Evolutionary conservation across 768 basidiomycete genomes (phyloP).

Genomic region (Termitomyces sp.): DNA sequence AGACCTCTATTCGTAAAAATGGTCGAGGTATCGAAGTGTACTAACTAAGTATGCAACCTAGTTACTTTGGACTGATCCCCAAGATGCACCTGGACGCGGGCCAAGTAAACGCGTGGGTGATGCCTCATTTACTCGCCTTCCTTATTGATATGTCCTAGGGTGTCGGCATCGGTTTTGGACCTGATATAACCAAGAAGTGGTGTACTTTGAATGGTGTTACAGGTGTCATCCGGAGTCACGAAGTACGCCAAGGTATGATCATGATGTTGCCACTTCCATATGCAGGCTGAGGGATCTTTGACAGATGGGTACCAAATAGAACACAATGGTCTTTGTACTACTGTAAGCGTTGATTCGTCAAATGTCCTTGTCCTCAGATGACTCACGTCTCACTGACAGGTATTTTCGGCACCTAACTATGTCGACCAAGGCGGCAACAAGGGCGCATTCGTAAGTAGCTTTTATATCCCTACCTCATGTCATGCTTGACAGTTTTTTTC

Average conservation of each 20-base stretch:
- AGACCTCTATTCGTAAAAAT: constrained; percentile 3
- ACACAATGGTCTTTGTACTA: constrained; percentile 91
- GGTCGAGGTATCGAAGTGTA: neutral
- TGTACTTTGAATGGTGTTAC: constrained; percentile 82
- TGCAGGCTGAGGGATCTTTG: constrained; percentile 1
- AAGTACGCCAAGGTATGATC: constrained; percentile 80
- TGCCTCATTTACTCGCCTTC: constrained; percentile 1
- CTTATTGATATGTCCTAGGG: constrained; percentile 45
- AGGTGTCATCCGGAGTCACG: constrained; percentile 90
- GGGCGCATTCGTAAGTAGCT: constrained; percentile 73
- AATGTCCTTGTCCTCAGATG: constrained; percentile 6
- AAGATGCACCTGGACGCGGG: constrained; percentile 80
- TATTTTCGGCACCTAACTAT: constrained; percentile 94
- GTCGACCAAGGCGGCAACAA: constrained; percentile 90
- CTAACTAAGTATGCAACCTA: constrained; percentile 22
- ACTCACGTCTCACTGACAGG: constrained; percentile 33
- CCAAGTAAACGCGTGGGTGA: constrained; percentile 86
- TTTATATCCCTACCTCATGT: neutral
- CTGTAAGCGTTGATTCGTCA: constrained; percentile 39
- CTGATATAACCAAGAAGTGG: constrained; percentile 88
- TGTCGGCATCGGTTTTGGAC: constrained; percentile 93
- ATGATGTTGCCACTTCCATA: neutral
- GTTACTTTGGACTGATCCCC: constrained; percentile 97
- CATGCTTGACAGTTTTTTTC: constrained; percentile 2
- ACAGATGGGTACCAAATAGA: constrained; percentile 91